Base-by-base conservation (phyloP, 2,329 filamentous ascomycete genomes). In the Ophioceras dolichostomum region DNA sequence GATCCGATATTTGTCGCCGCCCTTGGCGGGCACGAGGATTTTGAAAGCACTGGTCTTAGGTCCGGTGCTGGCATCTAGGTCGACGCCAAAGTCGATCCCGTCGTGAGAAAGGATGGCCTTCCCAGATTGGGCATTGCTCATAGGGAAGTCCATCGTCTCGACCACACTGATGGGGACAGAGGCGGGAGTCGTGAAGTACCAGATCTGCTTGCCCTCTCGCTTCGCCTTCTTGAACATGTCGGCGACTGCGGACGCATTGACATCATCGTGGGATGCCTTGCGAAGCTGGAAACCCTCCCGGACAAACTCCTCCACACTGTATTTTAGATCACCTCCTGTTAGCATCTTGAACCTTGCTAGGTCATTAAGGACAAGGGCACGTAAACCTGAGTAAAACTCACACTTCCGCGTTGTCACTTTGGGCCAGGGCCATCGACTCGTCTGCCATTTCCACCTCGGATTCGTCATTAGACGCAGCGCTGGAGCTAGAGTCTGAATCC, bases 161-260 rank as follows among this genome's bases (percentile, higher is more conserved):
- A 87, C 60, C 1, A 79, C 66, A 10, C 72, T 74, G 39, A 87
- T 68, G n/a, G 81, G 75, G 3, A 86, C 61, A 10, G 73, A 74
- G 5, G 76, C 70, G 2, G 83, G 83, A 4, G 79, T 77, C 9
- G 79, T 83, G 47, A 88, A 84, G 54, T 86, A 83, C 83, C 82
- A 88, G 41, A 87, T 65, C 53, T 87, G 77, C 61, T 85, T 86
- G 43, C 78, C 79, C 39, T 75, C 61, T 7, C 79, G 53, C 47
- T 73, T 71, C 38, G 68, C 67, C 40, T 71, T 63, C 48, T 62
- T 68, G 47, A 83, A 75, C 37, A 79, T 57, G 17, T 69, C 60
- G 8, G 67, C 54, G 41, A 73, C 57, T 49, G 71, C 59, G 47
- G 50, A 47, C 4, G 56, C 54, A 32, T 67, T 55, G 51, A 61